Base-by-base conservation (phyloP, 2,329 filamentous ascomycete genomes). In the Cercospora sojina region DNA sequence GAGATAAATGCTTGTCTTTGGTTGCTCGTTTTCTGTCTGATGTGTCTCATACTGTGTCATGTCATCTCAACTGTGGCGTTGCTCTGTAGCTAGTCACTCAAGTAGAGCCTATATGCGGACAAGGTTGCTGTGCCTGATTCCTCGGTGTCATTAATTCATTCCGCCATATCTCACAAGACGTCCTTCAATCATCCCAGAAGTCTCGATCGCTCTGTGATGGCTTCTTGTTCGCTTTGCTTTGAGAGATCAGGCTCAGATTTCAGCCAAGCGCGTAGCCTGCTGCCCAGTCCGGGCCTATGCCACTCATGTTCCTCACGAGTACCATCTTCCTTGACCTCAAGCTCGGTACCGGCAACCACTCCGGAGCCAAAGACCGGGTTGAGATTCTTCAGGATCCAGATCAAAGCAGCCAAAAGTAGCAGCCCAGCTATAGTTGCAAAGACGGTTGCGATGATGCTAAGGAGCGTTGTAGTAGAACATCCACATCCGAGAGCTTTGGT, bases 381-480 rank as follows among this genome's bases (percentile, higher is more conserved):
- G 9, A 75, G 29, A 20, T 41, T 53, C 5, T 61, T 69, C 7
- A 74, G 8, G 0, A 66, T 59, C 31, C 68, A 31, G 8, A 67
- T 51, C n/a, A 77, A 25, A 3, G 69, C 74, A 38, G 77, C 79
- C 13, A 82, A 65, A 1, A 81, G 66, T 0, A 79, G 8, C 0
- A 81, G 66, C 1, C 77, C 80, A 12, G 77, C 75, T 3, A 83
- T 67, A 0, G 81, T 82, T 29, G 74, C 77, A 38, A 81, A 75
- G 51, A 83, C 77, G 1, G 81, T 81, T 7, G 81, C 75, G 18
- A 82, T 70, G 4, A 80, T 75, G 41, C 79, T 80, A 35, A 83
- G 72, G 27, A 82, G 77, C 0, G 81, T 83, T 7, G 80, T 80
- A 6, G 81, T 83, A 0, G 81, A 83, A 58, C 81, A 81, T 60